phyloP scores from a whole-genome alignment of 306 rosid species.

The Acacia confusa region DNA sequence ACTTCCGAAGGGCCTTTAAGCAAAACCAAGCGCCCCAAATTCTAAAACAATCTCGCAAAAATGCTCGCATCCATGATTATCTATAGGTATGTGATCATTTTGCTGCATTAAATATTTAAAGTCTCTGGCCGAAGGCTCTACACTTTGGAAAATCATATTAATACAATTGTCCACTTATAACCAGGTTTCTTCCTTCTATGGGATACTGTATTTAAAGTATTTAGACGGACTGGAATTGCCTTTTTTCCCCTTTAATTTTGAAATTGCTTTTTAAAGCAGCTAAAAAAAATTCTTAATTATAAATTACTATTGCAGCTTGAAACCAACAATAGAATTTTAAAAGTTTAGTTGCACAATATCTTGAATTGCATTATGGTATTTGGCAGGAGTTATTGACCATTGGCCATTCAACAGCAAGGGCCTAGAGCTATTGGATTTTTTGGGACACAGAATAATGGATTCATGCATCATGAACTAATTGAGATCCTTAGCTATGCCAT shows the following conservation, averaged over 20 bases:
- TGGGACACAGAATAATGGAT: too few relatives aligned
- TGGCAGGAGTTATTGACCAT: too few relatives aligned
- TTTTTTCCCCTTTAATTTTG: not conserved
- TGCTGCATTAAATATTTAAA: not conserved
- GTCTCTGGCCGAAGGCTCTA: not conserved
- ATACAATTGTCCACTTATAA: too few relatives aligned
- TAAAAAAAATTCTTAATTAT: slow-evolving; percentile 5
- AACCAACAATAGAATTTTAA: not conserved
- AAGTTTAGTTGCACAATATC: slow-evolving; percentile 8
- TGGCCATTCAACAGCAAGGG: too few relatives aligned
- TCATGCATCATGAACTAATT: too few relatives aligned
- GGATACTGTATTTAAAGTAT: not conserved
- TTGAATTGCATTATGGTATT: not conserved
- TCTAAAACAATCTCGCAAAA: too few relatives aligned
- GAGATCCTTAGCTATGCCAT: too few relatives aligned
- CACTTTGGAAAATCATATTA: too few relatives aligned
- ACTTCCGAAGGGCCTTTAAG: too few relatives aligned
- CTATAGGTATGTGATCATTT: slow-evolving; percentile 62
- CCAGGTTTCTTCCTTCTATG: not conserved
- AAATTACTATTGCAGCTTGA: slow-evolving; percentile 12
- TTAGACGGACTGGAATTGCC: not conserved
- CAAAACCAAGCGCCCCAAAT: too few relatives aligned
- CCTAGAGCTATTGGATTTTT: too few relatives aligned
- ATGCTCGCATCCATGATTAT: too few relatives aligned
- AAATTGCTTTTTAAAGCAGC: not conserved